phyloP scores from a whole-genome alignment of 495 filamentous ascomycete genomes.

The Talaromyces thailandensis region DNA sequence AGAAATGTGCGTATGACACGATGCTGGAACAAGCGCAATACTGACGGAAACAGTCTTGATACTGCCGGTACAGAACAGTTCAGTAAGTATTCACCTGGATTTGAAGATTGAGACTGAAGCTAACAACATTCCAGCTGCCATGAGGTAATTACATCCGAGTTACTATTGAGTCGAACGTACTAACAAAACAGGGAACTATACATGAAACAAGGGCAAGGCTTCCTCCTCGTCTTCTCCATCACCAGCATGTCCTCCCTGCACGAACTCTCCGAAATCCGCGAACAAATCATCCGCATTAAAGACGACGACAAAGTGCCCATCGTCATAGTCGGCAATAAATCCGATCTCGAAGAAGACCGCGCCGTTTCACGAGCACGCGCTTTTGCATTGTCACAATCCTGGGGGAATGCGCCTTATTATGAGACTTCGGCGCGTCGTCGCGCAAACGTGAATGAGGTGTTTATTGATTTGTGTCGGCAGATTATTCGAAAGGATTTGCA shows the following conservation, averaged over 20 bases:
- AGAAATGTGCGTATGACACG: conserved; percentile 65
- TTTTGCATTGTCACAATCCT: conserved; percentile 78
- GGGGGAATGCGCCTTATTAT: conserved; percentile 90
- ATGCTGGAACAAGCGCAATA: background rate
- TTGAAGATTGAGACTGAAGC: conserved; percentile 8
- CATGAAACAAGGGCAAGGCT: conserved; percentile 95
- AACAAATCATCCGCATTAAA: conserved; percentile 96
- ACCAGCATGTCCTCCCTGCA: conserved; percentile 77
- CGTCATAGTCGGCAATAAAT: conserved; percentile 97
- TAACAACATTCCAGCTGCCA: conserved; percentile 48
- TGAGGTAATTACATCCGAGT: conserved; percentile 45
- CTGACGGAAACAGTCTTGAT: conserved; percentile 56
- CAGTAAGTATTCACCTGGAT: conserved; percentile 47
- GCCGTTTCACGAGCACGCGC: conserved; percentile 73
- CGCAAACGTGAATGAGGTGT: conserved; percentile 93
- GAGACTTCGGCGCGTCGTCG: conserved; percentile 78
- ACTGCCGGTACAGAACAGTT: conserved; percentile 98
- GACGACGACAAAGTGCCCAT: conserved; percentile 86
- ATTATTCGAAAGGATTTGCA: conserved; percentile 68
- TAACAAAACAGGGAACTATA: conserved; percentile 64
- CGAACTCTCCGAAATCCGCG: conserved; percentile 80
- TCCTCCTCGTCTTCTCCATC: conserved; percentile 95
- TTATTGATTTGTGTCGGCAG: conserved; percentile 85
- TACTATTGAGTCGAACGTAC: background rate
- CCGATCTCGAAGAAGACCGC: conserved; percentile 87